Evolutionary conservation across 306 rosid genomes (phyloP), one percentile per base, ranked within the genome.

Genomic region (Styphnolobium japonicum): DNA sequence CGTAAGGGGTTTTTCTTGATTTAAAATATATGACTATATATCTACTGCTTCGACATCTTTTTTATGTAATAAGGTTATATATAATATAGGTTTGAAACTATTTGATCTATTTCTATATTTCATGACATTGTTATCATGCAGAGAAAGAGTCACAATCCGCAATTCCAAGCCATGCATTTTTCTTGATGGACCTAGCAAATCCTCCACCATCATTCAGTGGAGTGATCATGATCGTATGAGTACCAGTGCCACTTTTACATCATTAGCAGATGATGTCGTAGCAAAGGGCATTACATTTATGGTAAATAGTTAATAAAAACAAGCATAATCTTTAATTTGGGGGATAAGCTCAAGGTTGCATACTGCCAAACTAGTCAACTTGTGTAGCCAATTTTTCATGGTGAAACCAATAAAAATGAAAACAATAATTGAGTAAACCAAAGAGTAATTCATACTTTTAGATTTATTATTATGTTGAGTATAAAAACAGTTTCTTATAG

Each of bases 211-310:
- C 19, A 21, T 80, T 19, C 61, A 29, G 10, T 31, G 52, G 58
- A 5, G 6, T 73, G 68, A 10, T 4, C 80, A 73, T 72, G 6
- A 12, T 0, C 0, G 0, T 3, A 68, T 40, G 40, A 0, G 0
- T 21, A 3, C 7, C 0, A 57, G 10, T 37, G 10, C 51, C 14
- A 75, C 81, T 58, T 82, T 82, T 53, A 21, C 21, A n/a, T 67
- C 85, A 0, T 10, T 4, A 4, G 77, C 78, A n/a, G 23, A n/a
- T 16, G 58, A 82, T 14, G 6, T 82, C 21, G 36, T 58, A 10
- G 81, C 19, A 19, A 76, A 36, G 18, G 78, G 77, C 58, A 76
- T 82, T 36, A 0, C 73, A 3, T 82, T 82, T 29, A 2, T 34
- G 77, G 85, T 67, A 48, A 73, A 14, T 48, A 71, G 2, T 21